A percentile compares a stretch with the other conserved stretches of the same genome.
Conservation (phyloP, 768 basidiomycete genomes). For the Mycena rosella region DNA sequence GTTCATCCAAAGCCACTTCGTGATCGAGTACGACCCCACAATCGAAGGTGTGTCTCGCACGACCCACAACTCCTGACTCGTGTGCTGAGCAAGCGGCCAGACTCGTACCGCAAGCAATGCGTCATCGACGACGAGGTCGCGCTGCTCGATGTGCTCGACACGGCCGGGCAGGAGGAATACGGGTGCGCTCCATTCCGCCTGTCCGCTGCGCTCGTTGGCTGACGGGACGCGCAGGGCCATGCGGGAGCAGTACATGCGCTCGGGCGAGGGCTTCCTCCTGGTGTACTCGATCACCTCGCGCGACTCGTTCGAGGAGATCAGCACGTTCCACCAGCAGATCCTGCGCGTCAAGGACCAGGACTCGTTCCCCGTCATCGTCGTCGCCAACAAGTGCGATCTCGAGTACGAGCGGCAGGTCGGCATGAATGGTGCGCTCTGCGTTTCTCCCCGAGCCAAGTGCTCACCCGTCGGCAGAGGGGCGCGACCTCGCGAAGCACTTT, state of each 20-base stretch:
- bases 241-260: conserved; percentile 99
- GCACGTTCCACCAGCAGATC: conserved; percentile 96
- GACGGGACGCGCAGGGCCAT: conserved; percentile 74
- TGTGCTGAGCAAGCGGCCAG: conserved; percentile 52
- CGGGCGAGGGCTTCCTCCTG: conserved; percentile 97
- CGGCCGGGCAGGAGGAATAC: conserved; percentile 98
- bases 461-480: conserved; percentile 80
- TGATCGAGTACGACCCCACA: conserved; percentile 72
- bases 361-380: conserved; percentile 93
- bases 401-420: conserved; percentile 97
- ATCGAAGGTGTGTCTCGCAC: conserved; percentile 52
- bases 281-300: conserved; percentile 99
- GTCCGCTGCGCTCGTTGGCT: conserved; percentile 3
- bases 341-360: conserved; percentile 97
- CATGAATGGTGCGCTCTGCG: conserved; percentile 80
- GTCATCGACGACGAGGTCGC: conserved; percentile 99
- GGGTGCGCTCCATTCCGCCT: conserved; percentile 68
- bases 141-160: conserved; percentile 95
- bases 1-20: conserved; percentile 96
- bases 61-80: conserved; percentile 2
- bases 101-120: conserved; percentile 97
- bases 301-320: conserved; percentile 97
- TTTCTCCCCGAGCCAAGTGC: neutral
- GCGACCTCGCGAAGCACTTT: conserved; percentile 95
- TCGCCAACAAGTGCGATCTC: conserved; percentile 98